phyloP scores from a whole-genome alignment of 2,329 filamentous ascomycete species.

The Herpotrichia juniperi region DNA sequence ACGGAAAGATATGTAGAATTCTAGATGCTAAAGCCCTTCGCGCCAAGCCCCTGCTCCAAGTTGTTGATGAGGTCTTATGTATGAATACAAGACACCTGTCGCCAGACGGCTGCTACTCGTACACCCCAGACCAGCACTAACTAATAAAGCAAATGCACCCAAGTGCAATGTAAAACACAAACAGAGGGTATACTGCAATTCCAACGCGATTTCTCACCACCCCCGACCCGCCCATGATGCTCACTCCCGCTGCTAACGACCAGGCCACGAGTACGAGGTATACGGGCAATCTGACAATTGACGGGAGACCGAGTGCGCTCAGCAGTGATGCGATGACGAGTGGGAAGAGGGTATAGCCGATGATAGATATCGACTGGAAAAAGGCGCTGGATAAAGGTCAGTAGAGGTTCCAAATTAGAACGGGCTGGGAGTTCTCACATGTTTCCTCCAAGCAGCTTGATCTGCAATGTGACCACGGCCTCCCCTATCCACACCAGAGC shows the following conservation, averaged over 20 bases:
- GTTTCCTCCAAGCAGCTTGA: slow-evolving; percentile 93
- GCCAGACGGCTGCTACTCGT: slow-evolving; percentile 11
- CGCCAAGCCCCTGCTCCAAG: neutral
- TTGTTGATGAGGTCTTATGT: neutral
- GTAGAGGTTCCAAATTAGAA: slow-evolving; percentile 14
- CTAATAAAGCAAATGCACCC: slow-evolving; percentile 98
- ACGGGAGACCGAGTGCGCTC: slow-evolving; percentile 79
- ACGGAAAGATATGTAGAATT: neutral
- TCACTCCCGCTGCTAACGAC: slow-evolving; percentile 94
- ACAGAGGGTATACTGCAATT: slow-evolving; percentile 91
- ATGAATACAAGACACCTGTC: neutral
- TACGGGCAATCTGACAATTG: slow-evolving; percentile 84
- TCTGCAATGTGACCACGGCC: slow-evolving; percentile 96
- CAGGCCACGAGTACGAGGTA: slow-evolving; percentile 88
- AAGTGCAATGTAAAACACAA: slow-evolving; percentile 92
- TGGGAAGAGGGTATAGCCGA: slow-evolving; percentile 97
- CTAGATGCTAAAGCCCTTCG: neutral
- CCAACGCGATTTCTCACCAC: slow-evolving; percentile 94
- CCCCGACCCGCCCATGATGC: slow-evolving; percentile 92
- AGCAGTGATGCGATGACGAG: slow-evolving; percentile 91
- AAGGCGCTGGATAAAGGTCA: slow-evolving; percentile 76
- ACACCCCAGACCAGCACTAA: slow-evolving; percentile 52
- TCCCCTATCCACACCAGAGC: slow-evolving; percentile 97
- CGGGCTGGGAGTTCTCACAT: slow-evolving; percentile 69
- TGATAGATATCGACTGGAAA: slow-evolving; percentile 96